Conservation (phyloP, 1,284 basidiomycete species). For the Stygiomarasmius scandens region DNA sequence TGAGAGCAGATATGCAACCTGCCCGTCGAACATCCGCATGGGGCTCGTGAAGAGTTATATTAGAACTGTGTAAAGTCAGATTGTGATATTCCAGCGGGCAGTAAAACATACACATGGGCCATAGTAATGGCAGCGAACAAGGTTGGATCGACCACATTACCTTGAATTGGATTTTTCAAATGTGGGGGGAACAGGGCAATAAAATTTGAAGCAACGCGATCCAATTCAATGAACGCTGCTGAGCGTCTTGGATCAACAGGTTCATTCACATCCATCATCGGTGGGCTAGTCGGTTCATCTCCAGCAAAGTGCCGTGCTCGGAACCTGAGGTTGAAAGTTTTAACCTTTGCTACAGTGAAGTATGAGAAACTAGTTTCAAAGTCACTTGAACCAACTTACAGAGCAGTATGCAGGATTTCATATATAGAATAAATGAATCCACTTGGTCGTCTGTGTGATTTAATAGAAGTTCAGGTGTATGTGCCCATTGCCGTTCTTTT, state of each 20-base stretch:
- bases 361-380: conserved; percentile 2
- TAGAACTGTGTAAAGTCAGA: conserved; percentile 44
- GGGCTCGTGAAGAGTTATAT: conserved; percentile 70
- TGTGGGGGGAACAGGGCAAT: conserved; percentile 60
- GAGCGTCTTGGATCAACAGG: conserved; percentile 59
- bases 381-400: conserved; percentile 35
- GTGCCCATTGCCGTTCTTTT: conserved; percentile 69
- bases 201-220: conserved; percentile 59
- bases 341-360: conserved; percentile 51
- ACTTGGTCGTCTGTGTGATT: conserved; percentile 63
- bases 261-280: conserved; percentile 29
- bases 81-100: conserved; percentile 9
- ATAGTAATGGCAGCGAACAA: conserved; percentile 66
- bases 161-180: conserved; percentile 55
- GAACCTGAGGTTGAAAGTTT: conserved; percentile 73
- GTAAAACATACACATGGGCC: conserved; percentile 58
- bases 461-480: conserved; percentile 58
- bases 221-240: conserved; percentile 66
- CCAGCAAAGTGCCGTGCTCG: conserved; percentile 58
- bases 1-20: conserved; percentile 68
- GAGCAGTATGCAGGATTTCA: conserved; percentile 69
- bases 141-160: conserved; percentile 64
- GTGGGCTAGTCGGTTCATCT: conserved; percentile 43
- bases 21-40: conserved; percentile 60
- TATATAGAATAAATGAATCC: conserved; percentile 75